phyloP scores from a whole-genome alignment of 2,329 filamentous ascomycete species.

The Aureobasidium lini region DNA sequence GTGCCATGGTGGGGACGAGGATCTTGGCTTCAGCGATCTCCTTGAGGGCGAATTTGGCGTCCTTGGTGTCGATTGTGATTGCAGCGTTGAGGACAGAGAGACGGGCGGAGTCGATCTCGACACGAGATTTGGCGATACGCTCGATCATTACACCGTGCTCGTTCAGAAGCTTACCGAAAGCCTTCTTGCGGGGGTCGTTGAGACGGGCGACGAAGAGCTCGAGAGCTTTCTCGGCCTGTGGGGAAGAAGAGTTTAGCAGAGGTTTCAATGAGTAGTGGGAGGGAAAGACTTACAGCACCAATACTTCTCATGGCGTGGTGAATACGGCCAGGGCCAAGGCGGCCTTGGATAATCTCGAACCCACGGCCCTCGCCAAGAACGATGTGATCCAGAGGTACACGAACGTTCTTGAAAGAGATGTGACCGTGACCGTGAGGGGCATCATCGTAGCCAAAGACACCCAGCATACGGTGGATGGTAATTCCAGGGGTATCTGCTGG shows the following conservation, averaged over 20 bases:
- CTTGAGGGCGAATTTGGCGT: conserved; percentile 81
- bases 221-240: conserved; percentile 74
- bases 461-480: conserved; percentile 88
- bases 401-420: conserved; percentile 80
- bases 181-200: conserved; percentile 84
- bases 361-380: conserved; percentile 89
- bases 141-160: conserved; percentile 93
- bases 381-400: conserved; percentile 75
- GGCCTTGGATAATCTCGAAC: conserved; percentile 97
- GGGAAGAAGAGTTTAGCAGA: not conserved
- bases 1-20: conserved; percentile 70
- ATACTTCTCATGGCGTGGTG: conserved; percentile 97
- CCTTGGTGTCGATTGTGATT: conserved; percentile 82
- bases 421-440: conserved; percentile 98
- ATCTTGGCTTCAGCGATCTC: conserved; percentile 97
- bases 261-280: too few species aligned
- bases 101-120: conserved; percentile 89
- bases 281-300: conserved; percentile 54
- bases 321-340: conserved; percentile 89
- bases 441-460: conserved; percentile 92
- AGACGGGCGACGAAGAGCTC: conserved; percentile 93
- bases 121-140: conserved; percentile 83
- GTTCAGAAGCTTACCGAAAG: conserved; percentile 79
- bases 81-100: conserved; percentile 90
- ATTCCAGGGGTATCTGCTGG: conserved; percentile 74